Evolutionary conservation across 2,329 filamentous ascomycete species (phyloP).

Genomic region (Trichoderma lentiforme): DNA sequence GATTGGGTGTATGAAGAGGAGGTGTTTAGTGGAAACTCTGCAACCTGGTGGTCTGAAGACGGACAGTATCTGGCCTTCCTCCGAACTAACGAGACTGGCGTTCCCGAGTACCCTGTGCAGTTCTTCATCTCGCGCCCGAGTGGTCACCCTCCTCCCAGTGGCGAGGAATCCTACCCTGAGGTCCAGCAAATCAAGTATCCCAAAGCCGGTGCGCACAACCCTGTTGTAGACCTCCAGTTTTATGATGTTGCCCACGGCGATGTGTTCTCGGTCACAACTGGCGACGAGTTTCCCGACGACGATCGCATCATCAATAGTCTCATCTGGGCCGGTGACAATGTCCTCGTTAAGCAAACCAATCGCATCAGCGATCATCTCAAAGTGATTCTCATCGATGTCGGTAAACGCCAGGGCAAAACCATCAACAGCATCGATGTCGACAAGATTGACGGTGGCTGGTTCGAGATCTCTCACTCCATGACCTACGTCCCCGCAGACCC

Average conservation of each 20-base stretch:
- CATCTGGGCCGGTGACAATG: slow-evolving; percentile 81
- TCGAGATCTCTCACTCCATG: slow-evolving; percentile 86
- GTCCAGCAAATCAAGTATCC: slow-evolving; percentile 93
- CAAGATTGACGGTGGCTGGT: slow-evolving; percentile 92
- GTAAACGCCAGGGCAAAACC: slow-evolving; percentile 67
- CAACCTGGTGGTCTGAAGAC: slow-evolving; percentile 93
- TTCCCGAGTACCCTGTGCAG: slow-evolving; percentile 88
- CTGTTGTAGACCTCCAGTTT: slow-evolving; percentile 81
- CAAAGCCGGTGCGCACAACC: slow-evolving; percentile 91
- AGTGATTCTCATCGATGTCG: slow-evolving; percentile 80
- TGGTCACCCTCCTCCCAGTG: slow-evolving; percentile 60
- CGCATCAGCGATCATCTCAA: slow-evolving; percentile 89
- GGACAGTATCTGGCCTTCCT: slow-evolving; percentile 89
- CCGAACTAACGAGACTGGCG: slow-evolving; percentile 86
- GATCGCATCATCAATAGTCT: slow-evolving; percentile 91
- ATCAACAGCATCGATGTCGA: slow-evolving; percentile 77
- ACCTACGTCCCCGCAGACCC: slow-evolving; percentile 83
- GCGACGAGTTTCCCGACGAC: slow-evolving; percentile 73
- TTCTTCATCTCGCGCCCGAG: slow-evolving; percentile 90
- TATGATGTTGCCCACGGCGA: slow-evolving; percentile 78
- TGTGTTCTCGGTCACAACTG: slow-evolving; percentile 74
- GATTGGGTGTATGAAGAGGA: slow-evolving; percentile 91
- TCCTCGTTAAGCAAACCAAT: slow-evolving; percentile 89
- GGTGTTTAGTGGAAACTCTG: slow-evolving; percentile 68
- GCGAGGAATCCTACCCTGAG: slow-evolving; percentile 87